A percentile compares a stretch with the other conserved stretches of the same genome.
Evolutionary conservation across 331 rosid genomes (phyloP).

Genomic region (Rosa hybrid): DNA sequence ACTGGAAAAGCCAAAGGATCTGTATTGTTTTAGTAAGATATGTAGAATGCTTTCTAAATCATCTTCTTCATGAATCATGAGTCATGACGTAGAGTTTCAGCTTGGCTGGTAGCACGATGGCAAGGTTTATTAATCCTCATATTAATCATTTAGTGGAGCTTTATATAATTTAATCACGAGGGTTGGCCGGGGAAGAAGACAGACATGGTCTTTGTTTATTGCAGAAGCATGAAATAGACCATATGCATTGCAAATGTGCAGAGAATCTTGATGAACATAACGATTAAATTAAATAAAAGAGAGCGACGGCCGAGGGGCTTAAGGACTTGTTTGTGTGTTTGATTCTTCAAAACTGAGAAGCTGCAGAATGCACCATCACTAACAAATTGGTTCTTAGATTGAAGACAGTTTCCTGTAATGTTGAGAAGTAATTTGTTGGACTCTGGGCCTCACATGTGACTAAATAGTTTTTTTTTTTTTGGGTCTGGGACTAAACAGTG

Average conservation of each 20-base stretch:
- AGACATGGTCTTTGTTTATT: not conserved
- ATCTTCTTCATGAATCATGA: not conserved
- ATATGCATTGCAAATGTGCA: not conserved
- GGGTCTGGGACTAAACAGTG: too few relatives aligned
- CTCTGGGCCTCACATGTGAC: too few relatives aligned
- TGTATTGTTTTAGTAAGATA: not conserved
- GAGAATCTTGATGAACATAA: not conserved
- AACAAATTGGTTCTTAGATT: too few relatives aligned
- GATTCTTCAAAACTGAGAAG: too few relatives aligned
- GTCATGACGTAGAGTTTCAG: not conserved
- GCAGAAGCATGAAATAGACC: not conserved
- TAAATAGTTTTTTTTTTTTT: too few relatives aligned
- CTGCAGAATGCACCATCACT: too few relatives aligned
- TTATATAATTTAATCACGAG: not conserved
- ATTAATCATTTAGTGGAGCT: not conserved
- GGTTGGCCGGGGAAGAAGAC: not conserved
- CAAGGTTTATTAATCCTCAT: not conserved
- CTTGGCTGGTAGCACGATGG: not conserved
- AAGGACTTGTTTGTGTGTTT: too few relatives aligned
- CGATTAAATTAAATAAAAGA: not conserved
- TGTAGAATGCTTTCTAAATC: not conserved
- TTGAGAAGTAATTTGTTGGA: too few relatives aligned
- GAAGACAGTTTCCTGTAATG: too few relatives aligned
- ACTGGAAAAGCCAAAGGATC: not conserved
- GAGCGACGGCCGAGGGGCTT: too few relatives aligned